phyloP scores from a whole-genome alignment of 2,329 filamentous ascomycete species.

The Hirsutella rhossiliensis region DNA sequence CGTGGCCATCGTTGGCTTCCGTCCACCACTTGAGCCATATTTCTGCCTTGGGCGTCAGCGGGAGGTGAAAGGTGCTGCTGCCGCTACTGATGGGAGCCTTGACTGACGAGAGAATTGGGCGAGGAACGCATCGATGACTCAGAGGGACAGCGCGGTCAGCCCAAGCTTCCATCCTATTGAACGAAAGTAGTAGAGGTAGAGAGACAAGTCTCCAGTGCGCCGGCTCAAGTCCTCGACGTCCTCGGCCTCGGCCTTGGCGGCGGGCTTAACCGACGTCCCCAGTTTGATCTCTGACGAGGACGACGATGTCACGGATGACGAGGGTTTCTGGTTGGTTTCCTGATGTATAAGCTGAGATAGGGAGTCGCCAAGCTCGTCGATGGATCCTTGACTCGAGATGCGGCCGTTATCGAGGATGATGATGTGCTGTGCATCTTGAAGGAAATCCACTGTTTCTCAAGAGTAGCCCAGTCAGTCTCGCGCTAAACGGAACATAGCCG shows the following conservation, averaged over 20 bases:
- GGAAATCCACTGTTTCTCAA: not conserved
- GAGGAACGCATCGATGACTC: not conserved
- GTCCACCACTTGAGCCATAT: constrained; percentile 1
- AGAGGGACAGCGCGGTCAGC: not conserved
- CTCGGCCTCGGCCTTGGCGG: not conserved
- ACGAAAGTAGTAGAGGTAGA: constrained; percentile 1
- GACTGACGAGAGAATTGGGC: not conserved
- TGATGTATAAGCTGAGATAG: not conserved
- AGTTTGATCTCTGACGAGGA: too few species aligned
- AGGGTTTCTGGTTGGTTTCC: not conserved
- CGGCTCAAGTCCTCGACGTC: not conserved
- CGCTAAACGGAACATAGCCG: too few species aligned
- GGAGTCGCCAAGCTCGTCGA: not conserved
- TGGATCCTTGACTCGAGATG: not conserved
- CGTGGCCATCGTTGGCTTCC: not conserved
- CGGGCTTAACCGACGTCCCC: not conserved
- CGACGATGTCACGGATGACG: not conserved
- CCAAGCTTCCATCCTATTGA: not conserved
- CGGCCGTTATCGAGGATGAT: not conserved
- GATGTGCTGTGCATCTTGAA: not conserved
- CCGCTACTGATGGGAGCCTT: not conserved
- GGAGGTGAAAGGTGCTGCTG: not conserved
- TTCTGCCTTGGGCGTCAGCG: not conserved
- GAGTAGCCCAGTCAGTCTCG: not conserved
- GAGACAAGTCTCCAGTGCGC: not conserved